Evolutionary conservation across 192 early-diverging fungal genomes (phyloP).

Genomic region (Phlyctochytrium planicorne): DNA sequence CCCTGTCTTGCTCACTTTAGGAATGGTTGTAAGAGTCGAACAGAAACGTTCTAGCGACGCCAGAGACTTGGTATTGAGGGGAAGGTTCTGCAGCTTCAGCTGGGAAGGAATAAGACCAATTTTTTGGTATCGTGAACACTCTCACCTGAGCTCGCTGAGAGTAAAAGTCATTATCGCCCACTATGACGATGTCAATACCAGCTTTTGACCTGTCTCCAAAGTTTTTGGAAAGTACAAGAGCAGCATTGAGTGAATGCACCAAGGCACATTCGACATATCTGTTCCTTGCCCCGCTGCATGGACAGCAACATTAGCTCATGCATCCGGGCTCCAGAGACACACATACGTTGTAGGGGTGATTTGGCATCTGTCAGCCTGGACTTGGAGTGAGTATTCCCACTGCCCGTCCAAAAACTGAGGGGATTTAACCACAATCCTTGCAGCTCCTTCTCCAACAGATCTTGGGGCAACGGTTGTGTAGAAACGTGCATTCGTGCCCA

Average conservation of each 20-base stretch:
- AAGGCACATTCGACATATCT: conserved; percentile 64
- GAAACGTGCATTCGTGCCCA: conserved; percentile 83
- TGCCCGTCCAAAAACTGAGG: conserved; percentile 84
- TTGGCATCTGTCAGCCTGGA: background rate
- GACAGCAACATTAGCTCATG: background rate
- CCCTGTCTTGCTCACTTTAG: conserved; percentile 91
- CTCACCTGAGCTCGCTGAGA: conserved; percentile 85
- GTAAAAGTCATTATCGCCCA: conserved; percentile 98
- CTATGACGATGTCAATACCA: conserved; percentile 72
- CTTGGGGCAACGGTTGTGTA: conserved; percentile 60
- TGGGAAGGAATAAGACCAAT: conserved; percentile 25
- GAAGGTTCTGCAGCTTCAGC: conserved; percentile 50
- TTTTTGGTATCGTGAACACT: conserved; percentile 3
- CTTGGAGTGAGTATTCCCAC: conserved; percentile 65
- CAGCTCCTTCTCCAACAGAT: conserved; percentile 6
- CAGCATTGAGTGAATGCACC: conserved; percentile 19
- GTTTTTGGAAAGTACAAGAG: background rate
- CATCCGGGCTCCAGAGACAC: background rate
- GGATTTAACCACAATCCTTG: conserved; percentile 61
- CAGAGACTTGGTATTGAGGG: conserved; percentile 58
- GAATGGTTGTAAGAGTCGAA: conserved; percentile 58
- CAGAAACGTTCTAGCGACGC: conserved; percentile 50
- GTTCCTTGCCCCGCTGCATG: background rate
- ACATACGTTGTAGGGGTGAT: conserved; percentile 8
- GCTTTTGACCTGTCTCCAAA: background rate